A percentile compares a stretch with the other conserved stretches of the same genome.
phyloP scores from a whole-genome alignment of 2,329 filamentous ascomycete genomes.

The Nothopassalora personata region DNA sequence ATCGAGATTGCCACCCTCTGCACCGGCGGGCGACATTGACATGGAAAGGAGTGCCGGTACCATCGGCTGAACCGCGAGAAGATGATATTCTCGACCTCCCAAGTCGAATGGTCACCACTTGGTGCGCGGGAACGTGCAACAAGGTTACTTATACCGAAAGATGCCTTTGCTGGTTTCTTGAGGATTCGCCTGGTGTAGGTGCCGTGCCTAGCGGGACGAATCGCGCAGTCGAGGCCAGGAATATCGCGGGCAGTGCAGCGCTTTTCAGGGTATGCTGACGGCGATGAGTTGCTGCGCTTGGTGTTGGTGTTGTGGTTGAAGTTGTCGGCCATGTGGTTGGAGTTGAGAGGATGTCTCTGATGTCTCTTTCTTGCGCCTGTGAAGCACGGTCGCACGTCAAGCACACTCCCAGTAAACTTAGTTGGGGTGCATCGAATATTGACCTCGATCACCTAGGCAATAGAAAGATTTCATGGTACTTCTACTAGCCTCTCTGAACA shows the following conservation, averaged over 20 bases:
- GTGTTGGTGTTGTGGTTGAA: background rate
- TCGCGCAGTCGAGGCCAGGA: constrained; percentile 38
- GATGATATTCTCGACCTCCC: constrained; percentile 34
- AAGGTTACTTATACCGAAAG: constrained; percentile 46
- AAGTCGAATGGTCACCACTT: constrained; percentile 2
- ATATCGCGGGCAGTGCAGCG: constrained; percentile 40
- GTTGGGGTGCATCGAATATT: too few relatives aligned
- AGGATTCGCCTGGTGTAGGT: constrained; percentile 37
- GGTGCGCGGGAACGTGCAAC: constrained; percentile 34
- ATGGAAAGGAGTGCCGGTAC: constrained; percentile 34
- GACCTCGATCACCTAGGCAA: too few relatives aligned
- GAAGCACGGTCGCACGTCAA: too few relatives aligned
- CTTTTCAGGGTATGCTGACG: constrained; percentile 28
- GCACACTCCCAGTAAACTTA: too few relatives aligned
- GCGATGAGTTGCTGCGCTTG: background rate
- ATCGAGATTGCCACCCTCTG: constrained; percentile 36
- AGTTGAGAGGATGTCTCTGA: too few relatives aligned
- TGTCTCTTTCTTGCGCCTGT: too few relatives aligned
- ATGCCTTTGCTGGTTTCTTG: constrained; percentile 36
- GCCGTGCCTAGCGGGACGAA: constrained; percentile 36
- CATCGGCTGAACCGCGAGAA: constrained; percentile 45
- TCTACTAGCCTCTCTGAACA: constrained; percentile 1
- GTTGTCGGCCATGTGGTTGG: background rate
- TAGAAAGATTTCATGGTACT: too few relatives aligned
- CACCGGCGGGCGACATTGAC: constrained; percentile 40